Evolutionary conservation across 164 flowering plant species (phyloP), one percentile per base, ranked within the genome.

Genomic region (Macadamia integrifolia): DNA sequence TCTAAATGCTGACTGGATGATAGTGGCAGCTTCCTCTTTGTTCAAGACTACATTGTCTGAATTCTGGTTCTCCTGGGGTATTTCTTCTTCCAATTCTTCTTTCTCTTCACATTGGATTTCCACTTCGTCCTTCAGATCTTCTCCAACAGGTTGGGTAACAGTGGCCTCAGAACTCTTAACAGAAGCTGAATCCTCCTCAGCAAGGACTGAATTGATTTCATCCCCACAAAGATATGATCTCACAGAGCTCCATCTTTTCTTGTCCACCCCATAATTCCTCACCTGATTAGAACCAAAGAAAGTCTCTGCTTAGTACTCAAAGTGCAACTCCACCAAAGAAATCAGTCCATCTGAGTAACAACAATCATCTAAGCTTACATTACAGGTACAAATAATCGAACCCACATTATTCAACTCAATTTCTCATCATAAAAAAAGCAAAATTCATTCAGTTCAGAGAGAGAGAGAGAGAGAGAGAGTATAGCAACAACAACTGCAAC

Each of bases 171-270:
- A 86, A 75, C 89, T 85, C 72, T 67, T 79, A 17, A 79, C 70
- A 12, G 92, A 89, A 71, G 84, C 76, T n/a, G 92, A 81, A 75
- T 87, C 90, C 31, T 84, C 87, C 62, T 88, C 91, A n/a, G 85
- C 88, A 46, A 80, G 64, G 30, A 82, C 86, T 60, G 93, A 89
- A 72, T 82, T 80, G 69, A 73, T 80, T 67, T 90, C 93, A 64
- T 89, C 88, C 13, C 91, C 92, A 66, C 96, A 89, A 17, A 89
- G 75, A 77, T 87, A 89, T 29, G 89, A 85, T 69, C 87, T 84
- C 12, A 89, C 88, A 6, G 87, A 67, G 42, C 79, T 77, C 96
- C 93, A 88, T 80, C 77, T 84, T 71, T 64, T 84, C 79, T 69
- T 87, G 8, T 86, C 87, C 29, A 17, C 79, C 56, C 66, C 76